These are phyloP conservation scores for Pigoraptor vietnamica DNA, from an alignment of 78 protist genomes.

Conservation along the genomic window DNA sequence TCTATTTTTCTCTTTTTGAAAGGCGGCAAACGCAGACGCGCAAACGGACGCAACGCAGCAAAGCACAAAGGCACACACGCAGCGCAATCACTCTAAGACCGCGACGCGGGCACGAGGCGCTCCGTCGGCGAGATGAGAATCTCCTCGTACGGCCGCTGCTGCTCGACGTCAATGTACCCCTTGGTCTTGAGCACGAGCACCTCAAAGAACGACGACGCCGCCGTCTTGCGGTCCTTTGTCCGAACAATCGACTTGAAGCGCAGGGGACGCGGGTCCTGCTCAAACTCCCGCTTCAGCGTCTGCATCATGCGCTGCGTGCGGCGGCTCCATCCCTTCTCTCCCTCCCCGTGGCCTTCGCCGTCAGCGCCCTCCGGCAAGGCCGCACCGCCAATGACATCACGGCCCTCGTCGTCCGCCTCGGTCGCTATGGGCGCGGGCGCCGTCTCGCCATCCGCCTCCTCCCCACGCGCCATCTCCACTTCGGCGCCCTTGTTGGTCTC, in stretches of 20 bases:
- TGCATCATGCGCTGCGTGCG: constrained; percentile 1
- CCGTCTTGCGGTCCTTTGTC: background rate
- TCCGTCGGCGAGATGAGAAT: background rate
- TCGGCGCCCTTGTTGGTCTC: background rate
- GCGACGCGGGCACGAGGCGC: background rate
- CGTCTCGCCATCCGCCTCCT: background rate
- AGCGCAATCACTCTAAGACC: background rate
- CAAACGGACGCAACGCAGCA: background rate
- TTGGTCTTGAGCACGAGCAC: background rate
- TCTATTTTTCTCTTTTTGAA: too few relatives aligned
- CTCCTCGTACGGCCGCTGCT: background rate
- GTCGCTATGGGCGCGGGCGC: background rate
- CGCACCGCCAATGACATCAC: background rate
- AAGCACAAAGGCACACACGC: background rate
- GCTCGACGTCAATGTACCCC: background rate
- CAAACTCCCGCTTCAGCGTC: background rate
- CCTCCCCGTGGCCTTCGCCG: background rate
- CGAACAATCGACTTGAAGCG: background rate
- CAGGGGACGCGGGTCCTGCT: background rate
- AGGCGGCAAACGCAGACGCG: background rate
- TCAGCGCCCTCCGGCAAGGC: background rate
- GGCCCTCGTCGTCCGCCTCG: background rate
- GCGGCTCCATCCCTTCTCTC: background rate
- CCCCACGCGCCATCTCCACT: background rate
- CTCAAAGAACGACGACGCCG: constrained; percentile 6